Percentiles rank a stretch among this genome's conserved stretches.
phyloP scores from a whole-genome alignment of 495 filamentous ascomycete species.

The Podospora pseudocomata region DNA sequence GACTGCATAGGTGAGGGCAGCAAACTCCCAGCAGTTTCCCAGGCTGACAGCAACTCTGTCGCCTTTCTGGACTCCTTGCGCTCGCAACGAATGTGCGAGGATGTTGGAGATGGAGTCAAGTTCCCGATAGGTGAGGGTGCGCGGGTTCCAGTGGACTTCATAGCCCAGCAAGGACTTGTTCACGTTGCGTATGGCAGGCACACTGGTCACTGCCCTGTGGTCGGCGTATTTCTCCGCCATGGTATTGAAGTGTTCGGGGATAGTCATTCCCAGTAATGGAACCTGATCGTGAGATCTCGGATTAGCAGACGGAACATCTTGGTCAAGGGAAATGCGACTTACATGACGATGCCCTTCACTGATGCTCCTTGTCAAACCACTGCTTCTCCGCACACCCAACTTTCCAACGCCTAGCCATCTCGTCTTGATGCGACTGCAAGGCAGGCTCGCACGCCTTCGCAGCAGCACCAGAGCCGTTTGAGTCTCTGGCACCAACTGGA shows the following conservation, averaged over 20 bases:
- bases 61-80: constrained; percentile 74
- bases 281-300: constrained; percentile 16
- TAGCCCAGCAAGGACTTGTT: constrained; percentile 11
- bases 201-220: constrained; percentile 53
- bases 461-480: neutral
- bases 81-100: constrained; percentile 68
- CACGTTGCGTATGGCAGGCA: constrained; percentile 28
- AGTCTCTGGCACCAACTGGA: neutral
- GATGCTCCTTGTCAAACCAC: constrained; percentile 13
- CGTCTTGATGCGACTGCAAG: neutral
- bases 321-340: neutral
- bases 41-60: constrained; percentile 82
- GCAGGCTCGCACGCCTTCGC: neutral
- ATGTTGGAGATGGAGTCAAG: constrained; percentile 74
- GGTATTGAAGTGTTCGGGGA: constrained; percentile 74
- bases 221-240: constrained; percentile 72
- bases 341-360: constrained; percentile 13
- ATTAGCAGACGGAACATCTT: neutral
- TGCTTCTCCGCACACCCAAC: neutral
- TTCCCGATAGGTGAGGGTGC: constrained; percentile 61
- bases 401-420: neutral
- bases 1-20: constrained; percentile 76
- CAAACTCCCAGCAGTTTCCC: constrained; percentile 81
- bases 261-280: constrained; percentile 47
- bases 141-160: neutral